Evolutionary conservation across 805 yeast species (phyloP).

Genomic region (Candida sakaeoensis): DNA sequence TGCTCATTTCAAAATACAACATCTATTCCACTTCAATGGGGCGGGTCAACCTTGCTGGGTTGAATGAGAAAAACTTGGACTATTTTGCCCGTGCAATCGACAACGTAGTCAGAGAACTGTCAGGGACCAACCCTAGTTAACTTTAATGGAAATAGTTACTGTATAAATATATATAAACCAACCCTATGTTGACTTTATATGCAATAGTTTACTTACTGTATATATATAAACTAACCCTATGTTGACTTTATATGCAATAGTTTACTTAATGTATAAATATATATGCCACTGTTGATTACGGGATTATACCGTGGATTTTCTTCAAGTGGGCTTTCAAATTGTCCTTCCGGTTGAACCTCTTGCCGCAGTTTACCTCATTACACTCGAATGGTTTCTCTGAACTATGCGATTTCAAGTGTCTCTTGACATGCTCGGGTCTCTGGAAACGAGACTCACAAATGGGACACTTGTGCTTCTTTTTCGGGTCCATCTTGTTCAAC

Average conservation of each 20-base stretch:
- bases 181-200: background rate
- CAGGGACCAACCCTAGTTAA: too few species aligned
- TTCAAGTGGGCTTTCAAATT: conserved; percentile 59
- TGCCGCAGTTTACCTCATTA: conserved; percentile 48
- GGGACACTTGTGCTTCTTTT: conserved; percentile 63
- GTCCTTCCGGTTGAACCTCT: conserved; percentile 57
- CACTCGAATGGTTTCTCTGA: conserved; percentile 57
- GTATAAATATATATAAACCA: background rate
- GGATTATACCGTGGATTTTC: conserved; percentile 44
- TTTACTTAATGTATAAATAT: too few species aligned
- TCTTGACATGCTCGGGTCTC: conserved; percentile 68
- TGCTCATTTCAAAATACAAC: conserved; percentile 32
- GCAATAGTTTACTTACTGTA: too few species aligned
- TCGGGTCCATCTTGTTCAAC: conserved; percentile 36
- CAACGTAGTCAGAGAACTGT: conserved; percentile 31
- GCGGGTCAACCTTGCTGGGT: conserved; percentile 44
- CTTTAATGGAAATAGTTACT: background rate
- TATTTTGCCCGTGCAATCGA: conserved; percentile 35
- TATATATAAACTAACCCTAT: background rate
- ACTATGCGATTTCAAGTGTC: conserved; percentile 58
- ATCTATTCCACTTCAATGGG: conserved; percentile 38
- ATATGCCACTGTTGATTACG: too few species aligned
- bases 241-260: background rate
- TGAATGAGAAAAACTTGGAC: conserved; percentile 37
- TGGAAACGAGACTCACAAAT: conserved; percentile 60